Evolutionary conservation across 306 rosid species (phyloP).

Genomic region (Cucumis melo): DNA sequence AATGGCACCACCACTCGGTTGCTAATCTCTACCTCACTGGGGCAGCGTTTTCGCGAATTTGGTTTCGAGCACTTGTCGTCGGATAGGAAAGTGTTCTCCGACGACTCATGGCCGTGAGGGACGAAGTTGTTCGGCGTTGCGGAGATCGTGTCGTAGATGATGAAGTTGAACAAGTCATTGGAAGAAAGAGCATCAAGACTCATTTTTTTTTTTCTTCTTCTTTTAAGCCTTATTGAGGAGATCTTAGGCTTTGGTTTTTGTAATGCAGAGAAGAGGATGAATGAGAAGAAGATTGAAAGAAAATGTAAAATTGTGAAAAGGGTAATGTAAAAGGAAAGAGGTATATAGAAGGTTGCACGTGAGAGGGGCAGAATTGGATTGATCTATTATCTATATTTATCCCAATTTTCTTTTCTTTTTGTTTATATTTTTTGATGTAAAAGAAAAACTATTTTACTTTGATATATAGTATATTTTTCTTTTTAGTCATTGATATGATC

Average conservation of each 20-base stretch:
- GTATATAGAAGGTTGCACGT: constrained; percentile 5
- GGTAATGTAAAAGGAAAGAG: background rate
- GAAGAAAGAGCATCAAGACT: constrained; percentile 56
- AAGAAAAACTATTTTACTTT: background rate
- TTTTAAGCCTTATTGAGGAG: too few species aligned
- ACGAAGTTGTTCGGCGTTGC: constrained; percentile 29
- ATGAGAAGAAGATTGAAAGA: background rate
- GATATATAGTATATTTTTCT: background rate
- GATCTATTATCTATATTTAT: background rate
- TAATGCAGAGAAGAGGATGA: background rate
- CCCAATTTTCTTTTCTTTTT: background rate
- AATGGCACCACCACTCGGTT: background rate
- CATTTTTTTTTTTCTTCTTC: constrained; percentile 15
- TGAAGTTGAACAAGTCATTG: constrained; percentile 52
- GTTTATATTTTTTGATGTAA: background rate
- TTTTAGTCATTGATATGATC: background rate
- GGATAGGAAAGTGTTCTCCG: background rate
- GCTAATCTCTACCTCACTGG: background rate
- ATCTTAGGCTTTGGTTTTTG: too few species aligned
- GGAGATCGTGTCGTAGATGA: constrained; percentile 68
- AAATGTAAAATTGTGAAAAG: background rate
- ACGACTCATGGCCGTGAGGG: constrained; percentile 6
- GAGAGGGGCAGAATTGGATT: background rate
- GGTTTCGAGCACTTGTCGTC: constrained; percentile 7
- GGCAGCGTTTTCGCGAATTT: background rate